These are phyloP conservation scores for Populus nigra DNA, from an alignment of 345 rosid genomes.

Conservation along the genomic window DNA sequence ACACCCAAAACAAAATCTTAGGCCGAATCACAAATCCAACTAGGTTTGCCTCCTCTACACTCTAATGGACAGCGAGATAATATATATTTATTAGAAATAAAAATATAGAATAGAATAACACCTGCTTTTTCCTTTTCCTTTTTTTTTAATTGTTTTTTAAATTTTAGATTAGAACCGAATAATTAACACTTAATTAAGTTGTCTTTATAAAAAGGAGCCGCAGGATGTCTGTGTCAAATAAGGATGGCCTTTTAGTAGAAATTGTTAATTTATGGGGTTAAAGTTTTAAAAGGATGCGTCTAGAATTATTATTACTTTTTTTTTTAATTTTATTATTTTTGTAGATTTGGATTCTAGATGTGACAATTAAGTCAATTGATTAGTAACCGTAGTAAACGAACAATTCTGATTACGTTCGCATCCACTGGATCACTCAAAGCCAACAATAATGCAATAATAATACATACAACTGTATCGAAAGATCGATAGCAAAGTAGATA, in stretches of 20 bases:
- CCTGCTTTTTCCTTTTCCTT: not conserved
- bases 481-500: not conserved
- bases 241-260: constrained; percentile 11
- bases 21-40: constrained; percentile 35
- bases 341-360: constrained; percentile 8
- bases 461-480: not conserved
- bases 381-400: constrained; percentile 2
- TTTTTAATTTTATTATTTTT: not conserved
- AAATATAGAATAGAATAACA: not conserved
- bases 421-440: constrained; percentile 1
- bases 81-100: not conserved
- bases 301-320: no score
- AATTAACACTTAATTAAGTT: not conserved
- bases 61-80: not conserved
- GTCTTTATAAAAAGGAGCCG: not conserved
- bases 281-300: not conserved
- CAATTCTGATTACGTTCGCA: not conserved
- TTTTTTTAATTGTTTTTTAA: no score
- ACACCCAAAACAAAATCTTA: constrained; percentile 20
- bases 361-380: constrained; percentile 19
- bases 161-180: no score
- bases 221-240: not conserved
- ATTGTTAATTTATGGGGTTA: not conserved
- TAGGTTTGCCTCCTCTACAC: constrained; percentile 28
- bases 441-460: not conserved